Percentiles rank a stretch among this genome's conserved stretches.
Evolutionary conservation across 2,329 filamentous ascomycete species (phyloP).

Genomic region (Diaporthe citri): DNA sequence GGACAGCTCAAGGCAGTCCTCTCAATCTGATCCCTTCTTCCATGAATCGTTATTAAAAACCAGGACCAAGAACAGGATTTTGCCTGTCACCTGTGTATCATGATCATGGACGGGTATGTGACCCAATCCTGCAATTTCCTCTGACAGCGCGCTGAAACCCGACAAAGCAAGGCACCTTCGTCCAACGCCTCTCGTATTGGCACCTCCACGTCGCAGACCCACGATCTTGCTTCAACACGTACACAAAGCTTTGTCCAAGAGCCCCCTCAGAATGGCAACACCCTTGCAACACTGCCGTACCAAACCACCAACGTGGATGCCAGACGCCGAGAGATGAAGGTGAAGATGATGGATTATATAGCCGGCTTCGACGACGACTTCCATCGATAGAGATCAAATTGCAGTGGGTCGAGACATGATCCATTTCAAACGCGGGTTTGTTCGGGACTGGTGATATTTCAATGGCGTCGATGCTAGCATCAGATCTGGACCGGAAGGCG

Average conservation of each 20-base stretch:
- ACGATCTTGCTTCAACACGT: background rate
- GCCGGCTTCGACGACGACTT: background rate
- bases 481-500: background rate
- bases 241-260: constrained; percentile 3
- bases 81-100: background rate
- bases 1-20: background rate
- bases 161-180: background rate
- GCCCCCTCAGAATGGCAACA: constrained; percentile 2
- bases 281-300: constrained; percentile 1
- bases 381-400: background rate
- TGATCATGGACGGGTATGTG: background rate
- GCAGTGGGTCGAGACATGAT: background rate
- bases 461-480: background rate
- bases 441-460: too few relatives aligned
- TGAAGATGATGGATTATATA: constrained; percentile 22
- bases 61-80: background rate
- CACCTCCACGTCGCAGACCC: background rate
- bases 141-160: background rate
- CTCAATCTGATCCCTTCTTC: background rate
- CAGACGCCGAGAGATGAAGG: constrained; percentile 15
- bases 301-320: constrained; percentile 16
- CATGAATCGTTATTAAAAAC: too few relatives aligned
- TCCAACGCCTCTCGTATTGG: background rate
- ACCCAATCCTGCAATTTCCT: background rate
- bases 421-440: background rate